A percentile compares a stretch with the other conserved stretches of the same genome.
Conservation (phyloP, 306 rosid species). For the Acacia crassicarpa region DNA sequence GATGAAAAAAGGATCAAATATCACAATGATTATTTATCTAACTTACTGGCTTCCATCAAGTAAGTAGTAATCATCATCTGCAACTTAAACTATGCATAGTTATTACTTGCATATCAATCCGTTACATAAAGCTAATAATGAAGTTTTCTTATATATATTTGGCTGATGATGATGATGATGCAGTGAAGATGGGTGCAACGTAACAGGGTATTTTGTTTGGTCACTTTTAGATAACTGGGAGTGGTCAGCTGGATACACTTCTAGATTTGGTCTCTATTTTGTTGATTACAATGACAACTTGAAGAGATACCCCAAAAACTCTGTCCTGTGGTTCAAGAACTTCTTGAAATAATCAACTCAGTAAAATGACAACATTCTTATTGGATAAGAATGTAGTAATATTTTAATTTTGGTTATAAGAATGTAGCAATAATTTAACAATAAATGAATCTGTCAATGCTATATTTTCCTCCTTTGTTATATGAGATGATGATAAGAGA, state of each 20-base stretch:
- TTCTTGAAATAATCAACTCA: constrained; percentile 50
- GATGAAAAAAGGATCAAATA: constrained; percentile 72
- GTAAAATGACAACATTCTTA: not conserved
- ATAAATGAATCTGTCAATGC: not conserved
- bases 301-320: constrained; percentile 75
- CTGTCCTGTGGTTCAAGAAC: constrained; percentile 71
- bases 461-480: not conserved
- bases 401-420: not conserved
- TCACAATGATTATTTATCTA: constrained; percentile 63
- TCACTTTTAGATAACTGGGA: constrained; percentile 85
- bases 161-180: not conserved
- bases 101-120: not conserved
- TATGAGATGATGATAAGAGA: not conserved
- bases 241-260: constrained; percentile 72
- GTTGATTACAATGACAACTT: constrained; percentile 70
- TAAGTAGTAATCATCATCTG: constrained; percentile 13
- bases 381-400: not conserved
- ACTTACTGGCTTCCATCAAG: constrained; percentile 64
- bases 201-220: constrained; percentile 83
- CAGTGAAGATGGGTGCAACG: constrained; percentile 88
- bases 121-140: not conserved
- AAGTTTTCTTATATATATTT: not conserved
- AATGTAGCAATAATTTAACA: too few species aligned
- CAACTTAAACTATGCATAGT: not conserved
- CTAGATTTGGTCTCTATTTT: constrained; percentile 78